Percentiles rank a stretch among this genome's conserved stretches.
Evolutionary conservation across 1,284 basidiomycete species (phyloP).

Genomic region (Sutorius eximius): DNA sequence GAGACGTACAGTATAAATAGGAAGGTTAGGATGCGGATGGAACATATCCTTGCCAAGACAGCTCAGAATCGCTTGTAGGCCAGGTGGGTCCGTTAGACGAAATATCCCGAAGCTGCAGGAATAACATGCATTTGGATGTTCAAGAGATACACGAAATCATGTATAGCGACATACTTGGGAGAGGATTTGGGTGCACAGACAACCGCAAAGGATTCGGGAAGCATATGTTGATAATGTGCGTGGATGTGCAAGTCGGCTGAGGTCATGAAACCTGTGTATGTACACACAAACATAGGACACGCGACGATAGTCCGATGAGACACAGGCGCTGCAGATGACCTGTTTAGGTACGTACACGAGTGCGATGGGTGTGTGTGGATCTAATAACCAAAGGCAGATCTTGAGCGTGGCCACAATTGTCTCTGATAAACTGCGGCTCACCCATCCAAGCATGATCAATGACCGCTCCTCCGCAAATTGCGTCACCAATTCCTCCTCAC

Average conservation of each 20-base stretch:
- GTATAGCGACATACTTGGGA: constrained; percentile 57
- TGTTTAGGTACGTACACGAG: constrained; percentile 59
- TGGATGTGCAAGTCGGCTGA: constrained; percentile 89
- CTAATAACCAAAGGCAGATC: constrained; percentile 40
- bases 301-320: constrained; percentile 8
- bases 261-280: constrained; percentile 72
- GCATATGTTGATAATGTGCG: constrained; percentile 81
- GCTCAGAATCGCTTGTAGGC: constrained; percentile 65
- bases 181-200: constrained; percentile 81
- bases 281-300: not conserved
- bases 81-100: constrained; percentile 82
- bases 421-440: constrained; percentile 39
- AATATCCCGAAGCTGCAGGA: constrained; percentile 76
- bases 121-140: not conserved
- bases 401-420: not conserved
- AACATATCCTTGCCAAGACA: constrained; percentile 75
- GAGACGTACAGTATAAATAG: constrained; percentile 74
- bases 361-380: constrained; percentile 93
- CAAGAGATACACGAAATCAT: not conserved
- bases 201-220: constrained; percentile 88
- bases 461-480: constrained; percentile 76
- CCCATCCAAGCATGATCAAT: constrained; percentile 87
- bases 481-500: constrained; percentile 83
- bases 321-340: not conserved
- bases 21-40: constrained; percentile 78